Evolutionary conservation across 2,329 filamentous ascomycete species (phyloP), one percentile per base, ranked within the genome.

Genomic region (Alternaria infectoria): DNA sequence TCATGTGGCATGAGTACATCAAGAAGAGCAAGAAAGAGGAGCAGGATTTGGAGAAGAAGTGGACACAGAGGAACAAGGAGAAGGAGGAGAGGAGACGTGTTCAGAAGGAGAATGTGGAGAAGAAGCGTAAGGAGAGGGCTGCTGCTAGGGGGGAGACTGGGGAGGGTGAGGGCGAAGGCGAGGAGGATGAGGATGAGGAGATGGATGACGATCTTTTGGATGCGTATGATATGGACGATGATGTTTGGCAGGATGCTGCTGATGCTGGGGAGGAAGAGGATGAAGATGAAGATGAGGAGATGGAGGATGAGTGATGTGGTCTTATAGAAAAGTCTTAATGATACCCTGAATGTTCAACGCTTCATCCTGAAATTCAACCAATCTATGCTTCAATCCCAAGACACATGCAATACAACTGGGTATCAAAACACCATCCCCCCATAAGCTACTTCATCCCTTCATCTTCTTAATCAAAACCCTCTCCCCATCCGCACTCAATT

Each of bases 1-100:
- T 97, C 60, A 92, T 99, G 91, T 99, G 96, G 96, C 96, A 99
- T 80, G 93, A 97, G 77, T 96, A 93, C 77, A 89, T 98, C 57
- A 88, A 90, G 77, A 99, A 99, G 86, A 89, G 88, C 7, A 89
- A 89, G 71, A 86, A 88, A 17, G 94, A 99, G 79, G 83, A 93
- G 60, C 87, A 90, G 76, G 88, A 91, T 67, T 81, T 97, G 71
- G 94, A 98, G 71, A 88, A 90, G 83, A 87, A 88, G 70, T 98
- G 96, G 92, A 90, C 93, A 70, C 83, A 91, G 81, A 87, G 88
- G 74, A 86, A 88, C 61, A 88, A 89, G 73, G 92, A 96, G 78
- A 97, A 96, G 83, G 94, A 94, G 61, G 88, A 88, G 59, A 86
- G 96, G 68, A 91, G 89, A 82, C 90, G 90, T 77, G 86, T 93